Conservation (phyloP, 495 filamentous ascomycete species). For the Aspergillus panamensis region DNA sequence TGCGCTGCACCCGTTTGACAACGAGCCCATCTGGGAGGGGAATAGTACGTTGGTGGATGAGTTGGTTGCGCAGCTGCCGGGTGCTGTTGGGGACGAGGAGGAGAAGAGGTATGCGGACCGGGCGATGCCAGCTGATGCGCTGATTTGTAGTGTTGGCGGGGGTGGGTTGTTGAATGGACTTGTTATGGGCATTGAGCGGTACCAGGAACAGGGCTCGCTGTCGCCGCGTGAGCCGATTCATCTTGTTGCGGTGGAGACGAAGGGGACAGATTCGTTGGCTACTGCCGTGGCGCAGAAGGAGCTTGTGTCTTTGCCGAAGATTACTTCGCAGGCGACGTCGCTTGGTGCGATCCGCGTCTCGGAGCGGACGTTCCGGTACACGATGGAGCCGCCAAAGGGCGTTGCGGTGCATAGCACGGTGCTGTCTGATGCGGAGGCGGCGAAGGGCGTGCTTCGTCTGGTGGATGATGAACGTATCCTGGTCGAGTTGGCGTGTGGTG, state of each 20-base stretch:
- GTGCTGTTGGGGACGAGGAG: constrained; percentile 32
- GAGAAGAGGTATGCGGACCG: constrained; percentile 29
- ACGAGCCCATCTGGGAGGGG: constrained; percentile 81
- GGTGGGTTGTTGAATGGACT: constrained; percentile 83
- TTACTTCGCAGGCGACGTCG: constrained; percentile 77
- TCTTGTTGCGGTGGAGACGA: constrained; percentile 79
- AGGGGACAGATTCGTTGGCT: constrained; percentile 71
- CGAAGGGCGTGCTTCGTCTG: constrained; percentile 67
- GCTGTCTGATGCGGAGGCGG: constrained; percentile 76
- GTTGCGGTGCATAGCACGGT: constrained; percentile 61
- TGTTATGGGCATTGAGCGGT: constrained; percentile 62
- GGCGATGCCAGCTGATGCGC: constrained; percentile 52
- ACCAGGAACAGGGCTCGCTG: constrained; percentile 2
- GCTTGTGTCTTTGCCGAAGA: constrained; percentile 63
- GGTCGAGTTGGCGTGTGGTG: constrained; percentile 82
- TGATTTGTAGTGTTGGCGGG: constrained; percentile 85
- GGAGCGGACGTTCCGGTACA: constrained; percentile 66
- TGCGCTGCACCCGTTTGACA: constrained; percentile 76
- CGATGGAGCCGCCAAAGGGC: constrained; percentile 35
- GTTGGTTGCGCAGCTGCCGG: constrained; percentile 55
- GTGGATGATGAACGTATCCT: constrained; percentile 78
- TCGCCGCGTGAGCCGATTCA: constrained; percentile 33
- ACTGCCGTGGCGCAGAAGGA: constrained; percentile 55
- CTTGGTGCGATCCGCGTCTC: constrained; percentile 76
- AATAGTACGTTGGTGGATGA: constrained; percentile 72